Base-by-base conservation (phyloP, 148 eudicot species). In the Fagopyrum tataricum region DNA sequence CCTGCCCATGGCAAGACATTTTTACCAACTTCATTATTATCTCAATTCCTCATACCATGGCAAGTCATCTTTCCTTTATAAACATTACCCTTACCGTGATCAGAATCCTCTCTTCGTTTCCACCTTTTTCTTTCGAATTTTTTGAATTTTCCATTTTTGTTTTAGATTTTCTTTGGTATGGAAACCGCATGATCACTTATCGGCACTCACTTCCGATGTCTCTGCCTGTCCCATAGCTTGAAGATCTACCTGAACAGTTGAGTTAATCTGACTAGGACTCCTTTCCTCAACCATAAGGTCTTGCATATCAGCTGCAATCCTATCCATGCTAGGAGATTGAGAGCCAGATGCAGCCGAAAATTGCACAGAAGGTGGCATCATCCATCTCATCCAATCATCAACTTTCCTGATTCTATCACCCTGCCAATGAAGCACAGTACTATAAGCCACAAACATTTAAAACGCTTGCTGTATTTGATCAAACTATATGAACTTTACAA, bases 381-480 rank as follows among this genome's bases (percentile, higher is more conserved):
- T 59, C 97, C 97, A 91, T 74, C 64, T 81, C 72, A 5, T 48
- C 94, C 95, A 91, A 74, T 89, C 90, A 76, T 72, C 82, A 72
- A 86, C 84, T 77, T 44, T 82, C 81, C 97, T 79, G 70, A 91
- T 82, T 79, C 80, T 91, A 48, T 88, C 92, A 59, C 82, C 90
- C 97, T 91, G 81, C 3, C 59, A 53, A 53, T 53, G 20, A 53
- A 53, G 24, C 18, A 17, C 3, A 20, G 20, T n/a, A 53, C 20
- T 18, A 53, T 18, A 5, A 53, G 17, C 37, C 37, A 31, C 37
- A 31, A 31, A 31, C 37, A 31, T 31, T 0, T 31, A 31, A 31
- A 31, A 31, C 37, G 37, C 37, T 31, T 31, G 37, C 37, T 31
- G 37, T 31, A 31, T 31, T 31, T 31, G 37, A 31, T 31, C 37